Evolutionary conservation across 169 alveolate species (phyloP).

Genomic region (Theileria parva): DNA sequence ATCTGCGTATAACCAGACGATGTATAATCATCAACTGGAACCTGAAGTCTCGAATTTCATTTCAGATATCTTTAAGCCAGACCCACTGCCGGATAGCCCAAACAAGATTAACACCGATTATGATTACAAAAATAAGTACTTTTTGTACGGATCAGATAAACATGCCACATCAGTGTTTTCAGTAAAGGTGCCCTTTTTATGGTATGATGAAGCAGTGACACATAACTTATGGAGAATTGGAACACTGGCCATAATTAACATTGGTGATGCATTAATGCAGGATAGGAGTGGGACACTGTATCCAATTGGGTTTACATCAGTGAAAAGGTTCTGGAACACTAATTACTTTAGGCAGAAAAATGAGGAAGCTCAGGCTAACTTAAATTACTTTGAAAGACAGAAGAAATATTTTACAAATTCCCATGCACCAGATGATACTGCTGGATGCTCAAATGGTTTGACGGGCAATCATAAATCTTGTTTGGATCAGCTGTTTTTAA

Average conservation of each 20-base stretch:
- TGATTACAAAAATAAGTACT: constrained; percentile 10
- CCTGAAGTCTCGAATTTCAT: not conserved
- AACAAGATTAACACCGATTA: constrained; percentile 20
- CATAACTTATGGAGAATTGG: constrained; percentile 52
- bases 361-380: not conserved
- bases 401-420: not conserved
- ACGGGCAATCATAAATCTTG: constrained; percentile 39
- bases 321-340: constrained; percentile 63
- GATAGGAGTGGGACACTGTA: constrained; percentile 51
- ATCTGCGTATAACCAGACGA: constrained; percentile 11
- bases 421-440: constrained; percentile 2
- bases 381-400: not conserved
- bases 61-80: constrained; percentile 25
- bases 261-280: constrained; percentile 68
- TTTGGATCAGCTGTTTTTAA: constrained; percentile 46
- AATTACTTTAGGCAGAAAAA: constrained; percentile 15
- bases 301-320: constrained; percentile 72
- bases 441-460: constrained; percentile 18
- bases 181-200: constrained; percentile 9
- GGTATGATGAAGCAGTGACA: not conserved
- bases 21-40: constrained; percentile 9
- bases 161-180: not conserved
- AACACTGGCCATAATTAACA: constrained; percentile 56
- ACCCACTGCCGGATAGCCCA: not conserved
- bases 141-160: constrained; percentile 16